phyloP scores from a whole-genome alignment of 495 filamentous ascomycete genomes.

The Tricharina praecox region DNA sequence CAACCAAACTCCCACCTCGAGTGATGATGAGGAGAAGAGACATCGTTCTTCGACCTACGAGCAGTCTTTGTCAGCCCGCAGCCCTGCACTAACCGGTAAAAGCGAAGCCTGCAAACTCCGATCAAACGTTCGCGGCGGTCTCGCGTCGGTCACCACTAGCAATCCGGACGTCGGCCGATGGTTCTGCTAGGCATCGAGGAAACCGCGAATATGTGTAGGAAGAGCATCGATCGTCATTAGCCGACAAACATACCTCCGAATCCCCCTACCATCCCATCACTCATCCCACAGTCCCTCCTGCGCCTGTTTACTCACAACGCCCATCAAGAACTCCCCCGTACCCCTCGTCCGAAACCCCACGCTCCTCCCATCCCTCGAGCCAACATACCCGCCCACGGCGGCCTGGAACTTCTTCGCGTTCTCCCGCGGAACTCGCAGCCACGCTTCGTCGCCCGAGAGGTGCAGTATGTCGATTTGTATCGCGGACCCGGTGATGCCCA shows the following conservation, averaged over 20 bases:
- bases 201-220: not conserved
- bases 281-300: constrained; percentile 25
- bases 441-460: constrained; percentile 38
- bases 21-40: too few species aligned
- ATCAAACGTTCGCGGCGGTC: too few species aligned
- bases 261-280: not conserved
- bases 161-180: too few species aligned
- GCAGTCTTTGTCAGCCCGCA: too few species aligned
- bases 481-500: constrained; percentile 58
- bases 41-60: too few species aligned
- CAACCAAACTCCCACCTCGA: too few species aligned
- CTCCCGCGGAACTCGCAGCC: constrained; percentile 57
- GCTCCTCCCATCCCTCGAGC: constrained; percentile 8
- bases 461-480: constrained; percentile 71
- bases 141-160: not conserved
- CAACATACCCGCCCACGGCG: constrained; percentile 34
- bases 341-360: constrained; percentile 18
- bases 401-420: constrained; percentile 43
- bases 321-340: constrained; percentile 22
- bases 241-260: too few species aligned
- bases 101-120: too few species aligned
- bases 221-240: too few species aligned
- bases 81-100: too few species aligned
- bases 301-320: constrained; percentile 20
- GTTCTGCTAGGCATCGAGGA: too few species aligned